Evolutionary conservation across 2,329 filamentous ascomycete genomes (phyloP), one percentile per base, ranked within the genome.

Genomic region (Aureobasidium lini): DNA sequence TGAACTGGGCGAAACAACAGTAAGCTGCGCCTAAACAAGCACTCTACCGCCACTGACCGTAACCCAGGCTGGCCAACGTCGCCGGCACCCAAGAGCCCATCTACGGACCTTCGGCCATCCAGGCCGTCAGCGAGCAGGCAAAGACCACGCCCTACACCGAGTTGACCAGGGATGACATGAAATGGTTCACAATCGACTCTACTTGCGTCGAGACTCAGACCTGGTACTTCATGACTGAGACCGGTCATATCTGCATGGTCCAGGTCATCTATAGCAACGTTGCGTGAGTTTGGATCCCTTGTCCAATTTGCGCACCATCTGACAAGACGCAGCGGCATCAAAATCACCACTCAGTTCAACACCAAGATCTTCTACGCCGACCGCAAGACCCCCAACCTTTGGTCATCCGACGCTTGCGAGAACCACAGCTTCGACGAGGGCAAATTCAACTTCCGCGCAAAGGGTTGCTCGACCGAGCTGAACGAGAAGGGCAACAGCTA

Each of bases 211-310:
- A 99, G 81, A 96, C 90, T 32, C 88, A 96, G 78, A 91, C 83
- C 63, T 99, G 96, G 78, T 99, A 99, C 78, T 77, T 96, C 69
- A 86, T 86, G 75, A 80, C 87, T 59, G 89, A 96, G 63, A 84
- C 79, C 62, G 94, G 94, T 53, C 81, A 86, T 64, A 74, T 92
- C 64, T 89, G 82, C 57, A 83, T 96, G 74, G 84, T 84, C 62
- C 94, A 99, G 80, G 82, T 97, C 75, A 96, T 99, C 73, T 96
- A 97, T 81, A 97, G 89, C 79, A 96, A 96, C 76, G 89, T 99
- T 72, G 88, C 84, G 92, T 96, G 85, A 75, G 87, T 31, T 15
- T 36, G 6, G 5, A 10, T 23, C 32, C 43, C 11, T 6, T 56
- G 54, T 64, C 59, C 13, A n/a, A 11, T 68, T 69, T 37, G 65